Percentiles rank a stretch among this genome's conserved stretches.
These are phyloP conservation scores for Saccharomycopsis sp. DNA, from an alignment of 805 yeast species.

Conservation along the genomic window DNA sequence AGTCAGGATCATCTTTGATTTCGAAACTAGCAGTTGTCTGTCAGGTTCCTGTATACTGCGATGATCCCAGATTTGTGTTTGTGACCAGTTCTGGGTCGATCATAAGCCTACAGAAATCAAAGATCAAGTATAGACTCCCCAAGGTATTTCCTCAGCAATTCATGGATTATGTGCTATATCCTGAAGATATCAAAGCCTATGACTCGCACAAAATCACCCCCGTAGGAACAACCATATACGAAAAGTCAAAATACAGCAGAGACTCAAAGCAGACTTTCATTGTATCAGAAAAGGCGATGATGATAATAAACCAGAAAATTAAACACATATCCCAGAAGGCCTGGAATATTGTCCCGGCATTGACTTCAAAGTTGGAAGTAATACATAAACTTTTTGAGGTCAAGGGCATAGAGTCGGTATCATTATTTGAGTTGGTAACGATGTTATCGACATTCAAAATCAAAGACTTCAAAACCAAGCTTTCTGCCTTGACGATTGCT, in stretches of 20 bases:
- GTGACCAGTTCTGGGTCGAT: conserved; percentile 7
- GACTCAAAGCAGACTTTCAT: conserved; percentile 25
- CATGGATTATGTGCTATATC: neutral
- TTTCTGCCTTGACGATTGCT: conserved; percentile 23
- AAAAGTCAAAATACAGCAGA: neutral
- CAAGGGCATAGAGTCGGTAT: conserved; percentile 35
- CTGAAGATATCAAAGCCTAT: neutral
- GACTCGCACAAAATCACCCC: neutral
- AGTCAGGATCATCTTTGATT: neutral
- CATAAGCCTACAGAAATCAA: neutral
- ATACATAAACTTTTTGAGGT: conserved; percentile 42
- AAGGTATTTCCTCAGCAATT: conserved; percentile 1
- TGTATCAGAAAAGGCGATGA: conserved; percentile 31
- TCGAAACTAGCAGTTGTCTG: neutral
- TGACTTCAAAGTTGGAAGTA: conserved; percentile 37
- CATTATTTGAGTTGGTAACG: conserved; percentile 33
- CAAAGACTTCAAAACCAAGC: conserved; percentile 23
- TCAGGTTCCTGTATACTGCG: neutral
- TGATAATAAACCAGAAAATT: conserved; percentile 30
- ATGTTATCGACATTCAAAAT: conserved; percentile 33
- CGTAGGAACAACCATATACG: neutral
- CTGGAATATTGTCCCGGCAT: conserved; percentile 34
- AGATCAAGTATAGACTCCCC: conserved; percentile 11
- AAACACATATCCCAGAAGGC: conserved; percentile 35
- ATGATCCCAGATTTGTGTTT: conserved; percentile 1